These are phyloP conservation scores for Davidsoniella virescens DNA, from an alignment of 2,329 filamentous ascomycete genomes.

Conservation along the genomic window DNA sequence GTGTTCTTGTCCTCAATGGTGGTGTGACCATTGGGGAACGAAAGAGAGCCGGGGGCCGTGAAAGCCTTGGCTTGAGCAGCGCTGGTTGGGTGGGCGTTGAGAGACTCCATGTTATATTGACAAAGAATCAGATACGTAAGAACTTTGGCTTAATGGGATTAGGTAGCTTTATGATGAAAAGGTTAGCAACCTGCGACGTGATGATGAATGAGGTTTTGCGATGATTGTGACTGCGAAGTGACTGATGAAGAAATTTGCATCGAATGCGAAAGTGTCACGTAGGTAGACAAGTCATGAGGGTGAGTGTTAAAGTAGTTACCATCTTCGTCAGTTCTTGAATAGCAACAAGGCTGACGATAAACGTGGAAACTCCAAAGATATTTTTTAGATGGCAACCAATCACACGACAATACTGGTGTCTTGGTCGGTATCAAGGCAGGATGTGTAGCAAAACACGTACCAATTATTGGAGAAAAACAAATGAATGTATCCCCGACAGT, in stretches of 20 bases:
- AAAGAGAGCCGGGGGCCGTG: conserved; percentile 79
- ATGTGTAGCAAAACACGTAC: conserved; percentile 27
- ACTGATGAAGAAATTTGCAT: background rate
- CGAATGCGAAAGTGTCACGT: background rate
- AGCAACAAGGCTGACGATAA: background rate
- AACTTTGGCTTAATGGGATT: background rate
- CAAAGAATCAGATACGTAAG: background rate
- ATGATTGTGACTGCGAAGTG: too few species aligned
- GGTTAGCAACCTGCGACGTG: too few species aligned
- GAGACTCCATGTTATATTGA: conserved; percentile 67
- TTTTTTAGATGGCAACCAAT: conserved; percentile 14
- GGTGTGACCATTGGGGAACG: conserved; percentile 70
- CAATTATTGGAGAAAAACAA: conserved; percentile 87
- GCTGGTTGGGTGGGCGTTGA: conserved; percentile 81
- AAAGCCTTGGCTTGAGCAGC: conserved; percentile 92
- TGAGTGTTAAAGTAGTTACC: background rate
- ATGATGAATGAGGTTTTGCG: too few species aligned
- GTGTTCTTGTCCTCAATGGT: conserved; percentile 48
- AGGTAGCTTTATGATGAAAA: too few species aligned
- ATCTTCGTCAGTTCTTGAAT: too few species aligned
- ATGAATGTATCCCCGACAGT: conserved; percentile 79
- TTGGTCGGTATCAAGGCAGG: too few species aligned
- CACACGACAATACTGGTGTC: background rate
- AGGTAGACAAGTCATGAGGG: background rate
- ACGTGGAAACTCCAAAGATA: conserved; percentile 17